A percentile compares a stretch with the other conserved stretches of the same genome.
Conservation (phyloP, 352 stramenopile species). For the Phytophthora ramorum region DNA sequence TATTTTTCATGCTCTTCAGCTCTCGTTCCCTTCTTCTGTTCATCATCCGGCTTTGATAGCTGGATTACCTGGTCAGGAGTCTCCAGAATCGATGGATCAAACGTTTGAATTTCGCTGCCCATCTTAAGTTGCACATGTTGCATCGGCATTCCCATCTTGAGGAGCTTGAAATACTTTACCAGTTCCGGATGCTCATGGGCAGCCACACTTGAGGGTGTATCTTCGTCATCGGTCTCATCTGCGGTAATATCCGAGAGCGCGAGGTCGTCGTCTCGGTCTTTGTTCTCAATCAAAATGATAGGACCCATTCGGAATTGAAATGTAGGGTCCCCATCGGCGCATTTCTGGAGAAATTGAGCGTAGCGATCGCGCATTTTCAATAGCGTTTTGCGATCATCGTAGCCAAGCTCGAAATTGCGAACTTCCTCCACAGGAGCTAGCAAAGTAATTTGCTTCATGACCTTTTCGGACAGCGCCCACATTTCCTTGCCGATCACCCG, state of each 20-base stretch:
- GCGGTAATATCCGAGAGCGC: slow-evolving; percentile 58
- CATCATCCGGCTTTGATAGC: slow-evolving; percentile 74
- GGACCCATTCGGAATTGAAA: slow-evolving; percentile 75
- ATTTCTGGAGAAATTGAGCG: slow-evolving; percentile 76
- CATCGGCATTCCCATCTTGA: slow-evolving; percentile 83
- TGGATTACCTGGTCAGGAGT: slow-evolving; percentile 88
- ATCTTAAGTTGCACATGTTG: slow-evolving; percentile 76
- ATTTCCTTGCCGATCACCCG: slow-evolving; percentile 88
- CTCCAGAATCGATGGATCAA: slow-evolving; percentile 70
- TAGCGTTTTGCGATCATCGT: slow-evolving; percentile 83
- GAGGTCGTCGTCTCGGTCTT: slow-evolving; percentile 62
- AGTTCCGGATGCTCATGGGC: slow-evolving; percentile 74
- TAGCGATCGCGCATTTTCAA: slow-evolving; percentile 80
- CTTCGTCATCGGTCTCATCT: slow-evolving; percentile 77
- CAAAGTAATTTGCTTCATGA: slow-evolving; percentile 83
- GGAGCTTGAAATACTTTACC: slow-evolving; percentile 82
- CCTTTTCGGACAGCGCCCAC: slow-evolving; percentile 80
- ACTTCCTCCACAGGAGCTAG: slow-evolving; percentile 85
- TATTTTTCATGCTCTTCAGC: slow-evolving; percentile 78
- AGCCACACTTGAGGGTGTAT: slow-evolving; percentile 37
- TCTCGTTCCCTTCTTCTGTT: slow-evolving; percentile 51
- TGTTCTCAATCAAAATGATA: slow-evolving; percentile 82
- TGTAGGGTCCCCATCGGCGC: slow-evolving; percentile 69
- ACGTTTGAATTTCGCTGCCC: slow-evolving; percentile 60
- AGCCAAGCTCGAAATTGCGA: slow-evolving; percentile 77